phyloP scores from a whole-genome alignment of 495 filamentous ascomycete species.

The Aspergillus kassunensis region DNA sequence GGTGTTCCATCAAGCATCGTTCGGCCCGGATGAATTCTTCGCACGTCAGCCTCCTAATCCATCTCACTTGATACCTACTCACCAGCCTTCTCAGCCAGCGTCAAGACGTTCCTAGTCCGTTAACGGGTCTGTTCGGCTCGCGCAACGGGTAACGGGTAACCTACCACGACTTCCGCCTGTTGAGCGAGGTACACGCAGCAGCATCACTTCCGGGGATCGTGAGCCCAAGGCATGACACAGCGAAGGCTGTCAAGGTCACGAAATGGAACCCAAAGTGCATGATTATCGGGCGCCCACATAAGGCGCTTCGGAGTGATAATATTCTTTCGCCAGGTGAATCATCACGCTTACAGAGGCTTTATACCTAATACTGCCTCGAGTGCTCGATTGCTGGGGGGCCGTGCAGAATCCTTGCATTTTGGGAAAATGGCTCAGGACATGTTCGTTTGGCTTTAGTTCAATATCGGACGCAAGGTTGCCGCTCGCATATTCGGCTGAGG shows the following conservation, averaged over 20 bases:
- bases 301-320: neutral
- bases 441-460: no score
- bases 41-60: neutral
- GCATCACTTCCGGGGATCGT: neutral
- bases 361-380: neutral
- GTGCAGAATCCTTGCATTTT: no score
- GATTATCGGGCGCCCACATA: neutral
- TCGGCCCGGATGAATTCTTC: conserved; percentile 2
- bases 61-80: neutral
- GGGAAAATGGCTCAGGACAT: no score
- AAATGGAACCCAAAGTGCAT: neutral
- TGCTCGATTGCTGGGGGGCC: neutral
- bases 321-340: neutral
- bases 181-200: neutral
- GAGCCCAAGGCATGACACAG: neutral
- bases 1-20: conserved; percentile 6
- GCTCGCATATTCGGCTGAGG: no score
- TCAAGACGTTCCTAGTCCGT: neutral
- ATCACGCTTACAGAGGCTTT: neutral
- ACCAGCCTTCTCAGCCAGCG: neutral
- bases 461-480: no score
- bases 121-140: neutral
- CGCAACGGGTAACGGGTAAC: neutral
- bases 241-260: neutral
- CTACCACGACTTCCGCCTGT: conserved; percentile 4